Evolutionary conservation across 2,329 filamentous ascomycete species (phyloP), one percentile per base, ranked within the genome.

Genomic region (Exophiala alcalophila): DNA sequence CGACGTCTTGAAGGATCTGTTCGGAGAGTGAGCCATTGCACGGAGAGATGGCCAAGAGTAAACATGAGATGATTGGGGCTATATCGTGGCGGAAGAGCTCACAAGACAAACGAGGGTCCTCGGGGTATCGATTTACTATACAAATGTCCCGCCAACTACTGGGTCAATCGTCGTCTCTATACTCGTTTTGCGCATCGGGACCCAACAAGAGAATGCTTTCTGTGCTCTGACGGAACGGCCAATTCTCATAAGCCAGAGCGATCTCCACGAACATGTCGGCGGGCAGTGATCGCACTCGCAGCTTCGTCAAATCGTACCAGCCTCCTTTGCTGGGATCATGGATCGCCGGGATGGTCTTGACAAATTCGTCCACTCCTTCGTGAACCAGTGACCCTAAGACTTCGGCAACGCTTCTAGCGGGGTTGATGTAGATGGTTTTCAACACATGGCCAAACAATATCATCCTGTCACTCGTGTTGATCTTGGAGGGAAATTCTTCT

Each of bases 401-500:
- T 10, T 49, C 44, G 26, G 43, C 21, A 2, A 54, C 41, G 14
- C 34, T 39, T 21, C 25, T 41, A 11, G 35, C 33, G n/a, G 32
- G 33, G 12, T 20, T 30, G 9, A 29, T 14, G 9, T 27, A 47
- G 25, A 49, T 16, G 6, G 24, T 26, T 9, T 19, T 39, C 21
- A 49, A 39, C 8, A 58, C 37, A 16, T 54, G 47, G 25, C 40
- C 41, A 24, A 57, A 54, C 38, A 44, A 55, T 28, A 51, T 40
- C 38, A 44, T 41, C 24, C 50, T 54, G 25, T 50, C 50, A 16
- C 39, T 19, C 6, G 50, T 50, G 26, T 57, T 40, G 55, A 82
- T 80, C 43, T 67, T 69, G 9, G 70, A 59, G 12, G 81, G 56
- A 45, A 81, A 74, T 50, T 81, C 77, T 5, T 76, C 75, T 34